These are phyloP conservation scores for Metschnikowia hibisci DNA, from an alignment of 805 yeast genomes.

Conservation along the genomic window DNA sequence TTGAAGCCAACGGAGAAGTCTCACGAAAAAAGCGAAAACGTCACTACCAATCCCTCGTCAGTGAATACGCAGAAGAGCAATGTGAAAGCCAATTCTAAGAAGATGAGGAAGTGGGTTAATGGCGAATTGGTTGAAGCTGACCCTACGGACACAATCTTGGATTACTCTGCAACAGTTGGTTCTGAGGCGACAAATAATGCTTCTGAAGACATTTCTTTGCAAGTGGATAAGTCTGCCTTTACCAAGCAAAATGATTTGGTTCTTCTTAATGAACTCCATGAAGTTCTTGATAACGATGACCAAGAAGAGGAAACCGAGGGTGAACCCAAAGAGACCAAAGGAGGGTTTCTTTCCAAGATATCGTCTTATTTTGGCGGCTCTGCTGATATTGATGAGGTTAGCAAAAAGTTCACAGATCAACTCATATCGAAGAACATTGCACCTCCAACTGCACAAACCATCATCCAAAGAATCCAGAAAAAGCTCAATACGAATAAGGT, in stretches of 20 bases:
- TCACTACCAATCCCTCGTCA: background rate
- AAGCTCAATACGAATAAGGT: conserved; percentile 69
- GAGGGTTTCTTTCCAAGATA: conserved; percentile 33
- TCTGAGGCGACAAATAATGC: conserved; percentile 13
- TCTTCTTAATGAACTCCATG: conserved; percentile 38
- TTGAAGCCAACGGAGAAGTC: conserved; percentile 17
- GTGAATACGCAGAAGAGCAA: conserved; percentile 7
- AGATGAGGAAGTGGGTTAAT: conserved; percentile 44
- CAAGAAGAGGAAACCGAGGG: conserved; percentile 22
- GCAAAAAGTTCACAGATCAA: conserved; percentile 67
- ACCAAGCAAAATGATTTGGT: conserved; percentile 37
- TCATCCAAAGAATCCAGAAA: conserved; percentile 66
- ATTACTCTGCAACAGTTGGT: conserved; percentile 24
- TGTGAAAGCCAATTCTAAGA: conserved; percentile 14
- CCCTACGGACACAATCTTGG: conserved; percentile 23
- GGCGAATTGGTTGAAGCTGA: conserved; percentile 32
- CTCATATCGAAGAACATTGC: conserved; percentile 85
- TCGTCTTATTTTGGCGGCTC: conserved; percentile 36
- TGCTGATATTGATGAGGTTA: conserved; percentile 55
- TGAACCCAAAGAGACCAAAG: background rate
- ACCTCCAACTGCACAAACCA: conserved; percentile 74
- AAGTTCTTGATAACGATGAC: conserved; percentile 30
- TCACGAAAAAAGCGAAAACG: background rate
- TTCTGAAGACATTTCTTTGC: conserved; percentile 2
- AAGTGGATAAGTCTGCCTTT: conserved; percentile 30